Evolutionary conservation across 2,329 filamentous ascomycete species (phyloP), one percentile per base, ranked within the genome.

Genomic region (Fusarium annulatum): DNA sequence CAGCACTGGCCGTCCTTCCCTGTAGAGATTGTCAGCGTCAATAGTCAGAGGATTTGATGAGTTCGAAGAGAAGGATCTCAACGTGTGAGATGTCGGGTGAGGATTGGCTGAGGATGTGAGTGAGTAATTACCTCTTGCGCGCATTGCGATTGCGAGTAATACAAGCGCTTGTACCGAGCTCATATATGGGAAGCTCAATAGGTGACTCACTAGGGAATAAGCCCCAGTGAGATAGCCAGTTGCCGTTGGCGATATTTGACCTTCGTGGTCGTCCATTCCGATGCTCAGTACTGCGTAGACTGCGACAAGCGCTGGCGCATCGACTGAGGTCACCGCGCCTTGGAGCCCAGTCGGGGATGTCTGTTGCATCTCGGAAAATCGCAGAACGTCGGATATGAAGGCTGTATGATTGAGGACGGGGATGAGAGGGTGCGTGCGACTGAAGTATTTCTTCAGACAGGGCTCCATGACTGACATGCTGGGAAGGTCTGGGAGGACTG

Each of bases 1-100:
- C 73, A 76, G 10, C 67, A 63, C 23, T 76, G 73, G 2, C 74
- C 74, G 5, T 76, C 74, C 19, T 74, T 75, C 2, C 73, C 73
- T 75, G 23, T 2, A 21, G 9, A 9, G 0, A n/a, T 30, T 23
- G 7, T 28, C 14, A 66, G 26, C 4, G n/a, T 34, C n/a, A 12
- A 5, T 5, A 5, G 28, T 65, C 5, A 21, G 3, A 12, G n/a
- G 9, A 23, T 36, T 10, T 34, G 1, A 49, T 21, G 28, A 14
- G 21, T 7, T 5, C 2, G 18, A 16, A 9, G 9, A n/a, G 19
- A 14, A n/a, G 4, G 2, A 9, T 21, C 51, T 28, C 10, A 18
- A 12, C 5, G 1, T 28, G 2, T n/a, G 34, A 28, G 19, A 3
- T 2, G 7, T 41, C 16, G 21, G 23, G 6, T 7, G 23, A 61